Evolutionary conservation across 768 basidiomycete genomes (phyloP), one percentile per base, ranked within the genome.

Genomic region (Clitopilus passeckerianus): DNA sequence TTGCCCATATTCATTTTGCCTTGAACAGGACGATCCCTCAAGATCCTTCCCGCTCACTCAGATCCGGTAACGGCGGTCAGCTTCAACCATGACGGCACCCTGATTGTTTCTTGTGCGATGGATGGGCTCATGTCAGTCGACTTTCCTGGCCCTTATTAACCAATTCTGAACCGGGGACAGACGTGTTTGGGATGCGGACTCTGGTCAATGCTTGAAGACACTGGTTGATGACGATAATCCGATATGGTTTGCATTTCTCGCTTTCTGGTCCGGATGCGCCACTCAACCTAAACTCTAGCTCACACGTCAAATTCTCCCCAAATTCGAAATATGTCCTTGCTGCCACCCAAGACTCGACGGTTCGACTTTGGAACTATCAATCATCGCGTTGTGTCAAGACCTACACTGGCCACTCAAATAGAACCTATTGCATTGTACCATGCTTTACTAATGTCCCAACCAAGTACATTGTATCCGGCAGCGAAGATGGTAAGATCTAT

Each of bases 161-260:
- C 20, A 20, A 41, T 66, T 54, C 24, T 57, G 34, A 63, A 37
- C 23, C 14, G n/a, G 8, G 34, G 24, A 57, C 67, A 99, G 96
- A 69, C 95, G 97, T 59, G 86, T 98, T 60, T 99, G 97, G 97
- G 96, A 99, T 68, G 88, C 93, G 0, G 87, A 95, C 58, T 96
- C 95, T 2, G 97, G 96, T 1, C 97, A 99, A 73, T 99, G 97
- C 73, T 79, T 99, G 54, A 98, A 97, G 73, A 98, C 97, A 1
- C 74, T 99, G 52, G 95, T 95, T 9, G 95, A 98, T 65, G 97
- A 98, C 66, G 93, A 94, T 63, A 97, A 94, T 72, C 95, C 96
- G 1, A 89, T 95, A 71, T 95, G 86, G 91, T 93, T 60, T 43
- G 76, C 67, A 58, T 56, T 24, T 22, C 24, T 64, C 46, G 23